Base-by-base conservation (phyloP, 2,329 filamentous ascomycete species). In the Claviceps paspali region DNA sequence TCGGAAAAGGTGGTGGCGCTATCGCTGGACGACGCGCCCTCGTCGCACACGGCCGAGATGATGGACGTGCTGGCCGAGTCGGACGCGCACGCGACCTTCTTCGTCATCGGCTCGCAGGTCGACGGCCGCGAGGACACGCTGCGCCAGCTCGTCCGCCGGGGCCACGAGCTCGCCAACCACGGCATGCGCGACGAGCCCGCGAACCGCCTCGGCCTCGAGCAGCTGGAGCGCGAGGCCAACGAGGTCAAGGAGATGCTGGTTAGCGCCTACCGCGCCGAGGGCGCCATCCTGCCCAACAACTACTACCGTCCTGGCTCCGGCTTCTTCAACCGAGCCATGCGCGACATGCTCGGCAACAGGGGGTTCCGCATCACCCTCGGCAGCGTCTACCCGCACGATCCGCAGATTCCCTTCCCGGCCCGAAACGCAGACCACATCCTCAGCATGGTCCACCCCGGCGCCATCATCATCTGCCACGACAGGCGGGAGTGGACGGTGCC, bases 11-110 rank as follows among this genome's bases (percentile, higher is more conserved):
- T 88, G 19, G 67, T 94, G 14, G 86, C 83, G 0, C 66, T 95
- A 28, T 93, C 84, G 1, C 79, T 94, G 49, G 86, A 94, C 61
- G 86, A 94, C 59, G 81, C 77, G 21, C 86, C 86, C 0, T 87
- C 81, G 2, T 58, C 68, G 30, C 68, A 82, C 54, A 92, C 86
- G 2, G 51, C 58, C 31, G 72, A 77, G 39, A 86, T 94, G 41
- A 61, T 86, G 38, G 60, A 73, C 30, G 60, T 83, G 0, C 65
- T 94, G n/a, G 62, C 65, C 37, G 63, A 64, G 18, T 68, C 84
- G 50, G 66, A 70, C 39, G 83, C 79, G 11, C 73, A 67, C 15
- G 86, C 86, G 0, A 94, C 86, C 0, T 91, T 93, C 55, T 95
- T 94, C 56, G 68, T 92, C 23, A 93, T 94, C 48, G 86, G 86